Base-by-base conservation (phyloP, 768 basidiomycete species). In the Pisolithus tinctorius region DNA sequence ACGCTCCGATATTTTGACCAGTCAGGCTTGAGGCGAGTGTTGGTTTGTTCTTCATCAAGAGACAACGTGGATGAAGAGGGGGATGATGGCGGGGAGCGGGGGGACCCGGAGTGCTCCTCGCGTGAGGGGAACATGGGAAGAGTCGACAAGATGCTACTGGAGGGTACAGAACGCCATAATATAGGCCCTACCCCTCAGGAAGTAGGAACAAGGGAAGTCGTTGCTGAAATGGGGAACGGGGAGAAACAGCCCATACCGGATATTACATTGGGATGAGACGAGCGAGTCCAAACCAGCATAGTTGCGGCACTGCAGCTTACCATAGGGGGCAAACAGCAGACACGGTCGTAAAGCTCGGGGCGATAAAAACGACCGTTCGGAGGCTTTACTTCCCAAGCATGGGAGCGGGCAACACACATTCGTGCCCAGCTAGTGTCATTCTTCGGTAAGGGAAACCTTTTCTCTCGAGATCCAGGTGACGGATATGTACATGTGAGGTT, bases 91-190 rank as follows among this genome's bases (percentile, higher is more conserved):
- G 23, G 9, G 40, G 43, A 45, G 42, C 1, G 20, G 1, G 73
- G 69, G 40, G 61, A 68, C 6, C 58, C 62, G 29, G 49, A 46
- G 2, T 65, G 58, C 59, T 54, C 61, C 2, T 62, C 60, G 23
- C 83, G 80, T 80, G 88, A 90, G 62, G 84, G 86, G 67, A 86
- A 80, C 59, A 81, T 85, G 46, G 82, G 79, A 64, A 70, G 77
- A 30, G 26, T 46, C 20, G n/a, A 26, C 34, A 41, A 4, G 31
- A 6, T 47, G 46, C 20, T 45, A 36, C 27, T 30, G 30, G 38
- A 48, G 46, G 36, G 41, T 53, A 53, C 27, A 41, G 3, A 26
- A 25, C 43, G 17, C 39, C 29, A 51, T 56, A 34, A 57, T 55
- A 57, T 58, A 65, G 46, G 38, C 53, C 16, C 25, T 38, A 10